phyloP scores from a whole-genome alignment of 2,329 filamentous ascomycete genomes.

The Aspergillus aculeatinus region DNA sequence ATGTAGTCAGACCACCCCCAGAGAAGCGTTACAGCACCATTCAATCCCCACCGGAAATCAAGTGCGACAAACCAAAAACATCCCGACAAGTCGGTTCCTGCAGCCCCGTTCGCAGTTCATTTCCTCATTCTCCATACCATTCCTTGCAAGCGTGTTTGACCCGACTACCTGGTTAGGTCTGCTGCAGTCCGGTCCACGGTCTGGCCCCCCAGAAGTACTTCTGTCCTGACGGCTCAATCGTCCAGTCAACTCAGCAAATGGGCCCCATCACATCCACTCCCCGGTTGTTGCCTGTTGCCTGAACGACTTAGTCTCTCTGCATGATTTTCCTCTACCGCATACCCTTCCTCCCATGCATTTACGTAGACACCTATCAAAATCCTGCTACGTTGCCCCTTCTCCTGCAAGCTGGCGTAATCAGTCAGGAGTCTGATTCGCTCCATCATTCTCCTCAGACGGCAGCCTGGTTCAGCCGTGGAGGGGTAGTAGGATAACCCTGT shows the following conservation, averaged over 20 bases:
- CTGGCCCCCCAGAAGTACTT: neutral
- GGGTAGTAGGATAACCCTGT: too few relatives aligned
- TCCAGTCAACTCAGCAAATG: neutral
- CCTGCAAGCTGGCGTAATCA: neutral
- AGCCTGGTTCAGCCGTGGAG: too few relatives aligned
- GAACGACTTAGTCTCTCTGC: neutral
- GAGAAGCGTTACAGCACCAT: neutral
- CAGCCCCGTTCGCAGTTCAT: neutral
- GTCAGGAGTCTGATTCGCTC: neutral
- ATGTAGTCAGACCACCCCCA: neutral
- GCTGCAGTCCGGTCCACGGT: neutral
- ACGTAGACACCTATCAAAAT: neutral
- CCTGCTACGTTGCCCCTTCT: neutral
- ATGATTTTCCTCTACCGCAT: neutral
- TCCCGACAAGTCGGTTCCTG: neutral
- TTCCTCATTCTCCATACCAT: neutral
- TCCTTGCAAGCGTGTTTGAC: neutral
- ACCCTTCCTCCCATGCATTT: neutral
- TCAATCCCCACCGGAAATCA: neutral
- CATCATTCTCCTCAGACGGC: too few relatives aligned
- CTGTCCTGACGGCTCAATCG: neutral
- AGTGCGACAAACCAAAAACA: neutral
- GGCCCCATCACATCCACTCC: too few relatives aligned
- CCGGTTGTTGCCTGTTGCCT: neutral
- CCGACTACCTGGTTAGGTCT: neutral